These are phyloP conservation scores for Lentinula edodes DNA, from an alignment of 768 basidiomycete species.

Conservation along the genomic window DNA sequence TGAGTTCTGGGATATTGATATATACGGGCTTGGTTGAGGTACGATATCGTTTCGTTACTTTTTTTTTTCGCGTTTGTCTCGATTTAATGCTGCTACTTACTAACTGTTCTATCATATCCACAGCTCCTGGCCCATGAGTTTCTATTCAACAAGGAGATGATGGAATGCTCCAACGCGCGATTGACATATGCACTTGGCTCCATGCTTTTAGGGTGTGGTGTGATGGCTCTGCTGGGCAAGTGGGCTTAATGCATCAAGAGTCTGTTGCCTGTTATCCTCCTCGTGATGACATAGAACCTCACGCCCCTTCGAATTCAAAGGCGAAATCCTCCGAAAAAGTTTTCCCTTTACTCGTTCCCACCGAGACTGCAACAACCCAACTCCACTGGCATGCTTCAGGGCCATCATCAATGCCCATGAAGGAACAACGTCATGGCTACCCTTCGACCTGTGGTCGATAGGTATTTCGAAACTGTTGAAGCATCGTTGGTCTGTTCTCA, in stretches of 20 bases:
- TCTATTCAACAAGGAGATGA: conserved; percentile 84
- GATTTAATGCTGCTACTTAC: neutral
- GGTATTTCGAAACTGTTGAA: no score
- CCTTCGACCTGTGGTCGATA: no score
- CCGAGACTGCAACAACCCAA: no score
- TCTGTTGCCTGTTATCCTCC: no score
- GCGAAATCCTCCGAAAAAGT: no score
- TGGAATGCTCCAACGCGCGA: conserved; percentile 56
- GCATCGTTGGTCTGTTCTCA: no score
- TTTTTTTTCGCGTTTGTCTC: neutral
- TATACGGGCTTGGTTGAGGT: conserved; percentile 88
- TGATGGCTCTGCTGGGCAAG: conserved; percentile 89
- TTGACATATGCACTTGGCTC: conserved; percentile 70
- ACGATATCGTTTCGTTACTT: conserved; percentile 10
- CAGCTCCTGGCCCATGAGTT: conserved; percentile 93
- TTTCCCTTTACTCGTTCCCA: no score
- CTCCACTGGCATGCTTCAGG: no score
- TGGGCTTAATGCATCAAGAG: conserved; percentile 57
- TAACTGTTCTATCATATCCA: neutral
- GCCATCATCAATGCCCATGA: no score
- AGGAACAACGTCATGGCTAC: no score
- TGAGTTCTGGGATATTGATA: conserved; percentile 83
- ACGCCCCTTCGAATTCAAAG: no score
- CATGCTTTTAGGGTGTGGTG: conserved; percentile 74
- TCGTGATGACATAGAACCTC: no score